Base-by-base conservation (phyloP, 2,329 filamentous ascomycete species). In the Alternaria incomplexa region DNA sequence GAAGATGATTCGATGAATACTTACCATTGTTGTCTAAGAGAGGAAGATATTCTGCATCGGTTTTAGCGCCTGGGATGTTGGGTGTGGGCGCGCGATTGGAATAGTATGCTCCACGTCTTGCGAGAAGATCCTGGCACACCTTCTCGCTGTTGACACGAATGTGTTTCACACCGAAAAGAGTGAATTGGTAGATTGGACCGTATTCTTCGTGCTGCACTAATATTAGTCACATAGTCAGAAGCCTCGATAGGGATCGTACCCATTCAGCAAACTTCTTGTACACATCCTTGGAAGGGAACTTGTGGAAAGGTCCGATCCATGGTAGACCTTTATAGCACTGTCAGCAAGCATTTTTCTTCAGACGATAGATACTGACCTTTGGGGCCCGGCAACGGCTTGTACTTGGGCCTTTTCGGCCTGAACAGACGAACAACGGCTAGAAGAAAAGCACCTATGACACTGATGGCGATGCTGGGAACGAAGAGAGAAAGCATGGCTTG, bases 81-180 rank as follows among this genome's bases (percentile, higher is more conserved):
- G 55, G 55, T 28, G 55, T 57, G 17, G 55, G 55, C 12, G 55
- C 55, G 12, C 55, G 55, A 5, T 57, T 57, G 2, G 45, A 50
- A 13, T 57, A 57, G 45, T 36, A n/a, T n/a, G 55, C 45, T 32
- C 55, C 55, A 20, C 55, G 55, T 25, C 48, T 57, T 22, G 55
- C 55, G 28, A 57, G 55, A 17, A 57, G 11, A 22, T 57, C 55
- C 20, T 57, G 55, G 7, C 44, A 45, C 15, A 57, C 40, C 55
- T 57, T 57, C 25, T 57, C 55, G 28, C 55, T 57, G 6, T 57
- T 57, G 30, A 57, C 48, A 15, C 55, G 55, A 12, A 57, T 23
- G 2, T 57, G 55, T 15, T 32, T 57, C 0, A 40, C 25, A 9
- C 55, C 55, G 6, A 57, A 57, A 15, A 57, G 55, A 15, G 55